Evolutionary conservation across 345 rosid genomes (phyloP), one percentile per base, ranked within the genome.

Genomic region (Dipteronia dyeriana): DNA sequence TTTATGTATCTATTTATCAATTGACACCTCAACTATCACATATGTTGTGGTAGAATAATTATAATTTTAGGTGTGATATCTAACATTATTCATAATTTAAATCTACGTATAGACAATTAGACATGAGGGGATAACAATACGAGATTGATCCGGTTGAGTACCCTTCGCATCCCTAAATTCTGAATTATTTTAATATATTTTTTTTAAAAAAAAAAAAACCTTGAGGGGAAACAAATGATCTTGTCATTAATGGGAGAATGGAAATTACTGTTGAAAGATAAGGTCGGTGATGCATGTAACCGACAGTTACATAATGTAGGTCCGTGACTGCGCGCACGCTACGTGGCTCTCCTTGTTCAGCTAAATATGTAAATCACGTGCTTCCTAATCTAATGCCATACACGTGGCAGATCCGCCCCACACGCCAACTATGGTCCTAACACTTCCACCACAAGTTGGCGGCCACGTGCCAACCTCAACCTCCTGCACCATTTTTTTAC

Each of bases 361-460:
- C 43, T 31, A 20, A 9, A 43, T 23, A 43, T 17, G 2, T 20
- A 1, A 14, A 53, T 79, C 87, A 78, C 75, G 82, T 71, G 80
- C 20, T 74, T 41, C 41, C 41, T 14, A 57, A 64, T 70, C 76
- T 47, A 11, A 54, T 0, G 5, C 77, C 76, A 3, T 54, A 51
- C 76, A 76, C 82, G 73, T 69, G 85, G 77, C 59, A 6, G 9
- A 1, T 17, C 76, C 79, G 49, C 49, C 3, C 12, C 49, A 10
- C 78, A 70, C 73, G 45, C 14, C 51, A 68, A 71, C 71, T 9
- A 3, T 13, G 26, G 3, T 14, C 65, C 23, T 3, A 0, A 8
- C 17, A 47, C 67, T 66, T 73, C 38, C 16, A 29, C 70, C 70
- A 74, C 63, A 67, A 54, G 38, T 17, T 45, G 45, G 5, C n/a